A percentile compares a stretch with the other conserved stretches of the same genome.
Evolutionary conservation across 441 rosid genomes (phyloP).

Genomic region (Bruguiera hainesii): DNA sequence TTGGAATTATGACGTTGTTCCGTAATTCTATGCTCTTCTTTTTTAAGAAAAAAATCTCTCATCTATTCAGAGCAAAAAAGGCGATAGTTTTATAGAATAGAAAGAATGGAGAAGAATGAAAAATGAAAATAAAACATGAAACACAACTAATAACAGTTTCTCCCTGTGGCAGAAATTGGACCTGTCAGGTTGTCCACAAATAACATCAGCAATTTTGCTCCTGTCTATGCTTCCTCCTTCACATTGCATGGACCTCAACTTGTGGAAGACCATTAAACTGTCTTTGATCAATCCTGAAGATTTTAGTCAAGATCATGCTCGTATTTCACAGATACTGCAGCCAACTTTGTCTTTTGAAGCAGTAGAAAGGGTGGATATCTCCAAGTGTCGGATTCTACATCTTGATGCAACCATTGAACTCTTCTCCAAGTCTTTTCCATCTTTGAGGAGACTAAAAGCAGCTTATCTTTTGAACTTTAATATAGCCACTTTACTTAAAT

Average conservation of each 20-base stretch:
- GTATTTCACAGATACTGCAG: constrained; percentile 20
- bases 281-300: constrained; percentile 30
- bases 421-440: constrained; percentile 65
- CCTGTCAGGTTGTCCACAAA: constrained; percentile 67
- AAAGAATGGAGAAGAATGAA: no score
- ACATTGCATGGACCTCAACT: constrained; percentile 23
- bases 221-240: constrained; percentile 49
- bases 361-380: constrained; percentile 61
- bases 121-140: no score
- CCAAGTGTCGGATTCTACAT: constrained; percentile 60
- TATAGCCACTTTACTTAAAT: constrained; percentile 31
- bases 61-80: no score
- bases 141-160: constrained; percentile 15
- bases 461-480: constrained; percentile 65
- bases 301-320: constrained; percentile 28
- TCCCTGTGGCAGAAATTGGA: constrained; percentile 51
- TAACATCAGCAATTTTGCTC: constrained; percentile 46
- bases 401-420: constrained; percentile 47
- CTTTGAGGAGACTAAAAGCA: constrained; percentile 63
- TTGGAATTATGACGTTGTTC: neutral
- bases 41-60: no score
- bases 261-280: constrained; percentile 32
- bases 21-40: neutral
- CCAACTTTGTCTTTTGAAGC: constrained; percentile 48
- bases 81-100: no score